Evolutionary conservation across 1,139 yeast species (phyloP), one percentile per base, ranked within the genome.

Genomic region (Williopsis jadinii): DNA sequence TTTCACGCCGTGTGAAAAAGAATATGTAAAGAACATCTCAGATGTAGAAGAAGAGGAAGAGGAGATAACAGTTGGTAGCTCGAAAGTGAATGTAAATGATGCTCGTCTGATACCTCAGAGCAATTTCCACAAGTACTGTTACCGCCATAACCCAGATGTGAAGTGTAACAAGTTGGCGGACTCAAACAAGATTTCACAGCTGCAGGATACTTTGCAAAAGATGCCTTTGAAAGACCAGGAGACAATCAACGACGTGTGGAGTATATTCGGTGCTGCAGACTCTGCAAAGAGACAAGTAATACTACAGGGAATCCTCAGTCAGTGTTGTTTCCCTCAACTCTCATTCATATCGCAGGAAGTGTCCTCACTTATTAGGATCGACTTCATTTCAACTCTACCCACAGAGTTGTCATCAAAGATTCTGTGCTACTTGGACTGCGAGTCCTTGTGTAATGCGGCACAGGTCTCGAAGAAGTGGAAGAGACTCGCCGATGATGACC

Each of bases 281-380:
- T 69, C 70, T 44, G 74, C 68, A 38, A 88, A 79, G 59, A 71
- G 97, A 39, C 74, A 77, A 43, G 67, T 90, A 39, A 85, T 92
- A 4, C 64, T 92, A 40, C 85, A 84, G 58, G 97, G 97, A 1
- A 65, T 92, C 30, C 66, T 92, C 37, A 73, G 90, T 11, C 95
- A 87, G 59, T 87, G 97, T 61, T 92, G 98, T 55, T 90, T 88
- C 64, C 97, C 97, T 1, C 97, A 90, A 57, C 70, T 92, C 19
- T 85, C 95, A 11, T 80, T 80, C 47, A 77, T 90, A 8, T 77
- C 95, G 1, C 80, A 83, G 50, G 92, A 87, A 59, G 84, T 92
- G 24, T 75, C 82, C 34, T 73, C 78, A 39, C 68, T 92, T 55
- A 84, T 92, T 48, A 79, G 92, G 50, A 86, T 92, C 46, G 98